These are phyloP conservation scores for Epicoccum nigrum DNA, from an alignment of 2,329 filamentous ascomycete genomes.

Conservation along the genomic window DNA sequence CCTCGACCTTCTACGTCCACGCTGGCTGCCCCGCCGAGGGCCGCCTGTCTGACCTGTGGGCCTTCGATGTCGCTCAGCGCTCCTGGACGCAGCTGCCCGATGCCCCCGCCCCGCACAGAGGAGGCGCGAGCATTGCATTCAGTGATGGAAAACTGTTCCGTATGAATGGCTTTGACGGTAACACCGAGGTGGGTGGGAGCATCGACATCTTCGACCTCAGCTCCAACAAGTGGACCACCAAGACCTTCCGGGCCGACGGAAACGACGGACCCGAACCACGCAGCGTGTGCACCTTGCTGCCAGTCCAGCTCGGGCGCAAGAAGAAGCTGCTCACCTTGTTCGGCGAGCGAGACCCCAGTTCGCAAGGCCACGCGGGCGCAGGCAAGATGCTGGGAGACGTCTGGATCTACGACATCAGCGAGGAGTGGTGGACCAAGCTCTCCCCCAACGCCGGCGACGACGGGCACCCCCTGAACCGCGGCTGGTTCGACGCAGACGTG, in stretches of 20 bases:
- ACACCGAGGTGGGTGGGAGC: conserved; percentile 70
- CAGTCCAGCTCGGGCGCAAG: conserved; percentile 47
- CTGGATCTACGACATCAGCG: conserved; percentile 54
- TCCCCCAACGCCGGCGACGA: conserved; percentile 24
- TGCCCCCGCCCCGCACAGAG: conserved; percentile 70
- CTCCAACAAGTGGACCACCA: conserved; percentile 50
- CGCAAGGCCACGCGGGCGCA: conserved; percentile 60
- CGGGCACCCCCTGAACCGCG: conserved; percentile 51
- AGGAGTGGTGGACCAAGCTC: conserved; percentile 45
- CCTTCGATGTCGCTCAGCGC: conserved; percentile 69
- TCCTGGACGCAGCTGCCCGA: conserved; percentile 71
- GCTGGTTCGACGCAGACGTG: conserved; percentile 62
- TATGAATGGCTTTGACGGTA: conserved; percentile 81
- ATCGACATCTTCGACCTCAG: conserved; percentile 65
- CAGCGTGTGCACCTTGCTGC: conserved; percentile 57
- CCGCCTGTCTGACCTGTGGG: conserved; percentile 75
- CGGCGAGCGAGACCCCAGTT: conserved; percentile 61
- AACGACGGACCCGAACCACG: conserved; percentile 54
- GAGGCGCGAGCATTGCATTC: conserved; percentile 71
- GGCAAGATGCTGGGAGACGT: conserved; percentile 62
- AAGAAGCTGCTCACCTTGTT: conserved; percentile 58
- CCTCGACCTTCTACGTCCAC: conserved; percentile 75
- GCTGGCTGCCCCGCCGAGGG: conserved; percentile 73
- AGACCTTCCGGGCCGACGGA: conserved; percentile 51
- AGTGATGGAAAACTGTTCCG: conserved; percentile 71